Conservation (phyloP, 1,139 yeast genomes). For the Groenewaldozyma sp. region DNA sequence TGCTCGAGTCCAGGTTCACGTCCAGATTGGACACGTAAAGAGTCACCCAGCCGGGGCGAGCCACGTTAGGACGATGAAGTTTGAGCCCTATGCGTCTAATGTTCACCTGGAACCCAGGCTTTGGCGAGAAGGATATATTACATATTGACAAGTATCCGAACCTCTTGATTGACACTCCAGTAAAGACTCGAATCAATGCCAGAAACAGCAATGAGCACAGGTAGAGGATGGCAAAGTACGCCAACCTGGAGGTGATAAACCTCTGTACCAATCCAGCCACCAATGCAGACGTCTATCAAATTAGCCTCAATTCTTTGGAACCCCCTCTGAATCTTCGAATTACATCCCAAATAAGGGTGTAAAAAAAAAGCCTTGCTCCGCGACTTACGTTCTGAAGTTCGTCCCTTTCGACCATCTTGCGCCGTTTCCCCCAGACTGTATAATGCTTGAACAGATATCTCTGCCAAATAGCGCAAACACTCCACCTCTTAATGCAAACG, state of each 20-base stretch:
- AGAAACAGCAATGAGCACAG: constrained; percentile 29
- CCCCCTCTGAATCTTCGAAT: no score
- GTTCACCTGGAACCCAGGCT: constrained; percentile 28
- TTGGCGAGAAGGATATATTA: constrained; percentile 29
- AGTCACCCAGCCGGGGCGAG: constrained; percentile 33
- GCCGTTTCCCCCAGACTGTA: no score
- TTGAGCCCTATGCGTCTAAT: constrained; percentile 29
- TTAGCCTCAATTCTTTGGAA: no score
- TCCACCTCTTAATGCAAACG: no score
- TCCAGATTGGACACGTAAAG: constrained; percentile 25
- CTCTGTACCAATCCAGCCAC: constrained; percentile 12
- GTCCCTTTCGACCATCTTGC: no score
- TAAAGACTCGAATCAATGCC: constrained; percentile 32
- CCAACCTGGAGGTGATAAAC: constrained; percentile 17
- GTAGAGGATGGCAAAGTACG: constrained; percentile 22
- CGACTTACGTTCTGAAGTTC: no score
- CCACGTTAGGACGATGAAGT: constrained; percentile 34
- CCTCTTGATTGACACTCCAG: constrained; percentile 36
- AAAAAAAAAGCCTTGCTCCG: no score
- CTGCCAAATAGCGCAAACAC: no score
- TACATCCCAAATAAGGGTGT: no score
- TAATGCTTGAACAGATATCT: no score
- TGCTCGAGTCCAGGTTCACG: constrained; percentile 23
- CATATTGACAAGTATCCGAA: constrained; percentile 34
- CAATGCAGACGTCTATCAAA: not conserved